Evolutionary conservation across 371 early-diverging fungal species (phyloP).

Genomic region (Choanephora cucurbitarum): DNA sequence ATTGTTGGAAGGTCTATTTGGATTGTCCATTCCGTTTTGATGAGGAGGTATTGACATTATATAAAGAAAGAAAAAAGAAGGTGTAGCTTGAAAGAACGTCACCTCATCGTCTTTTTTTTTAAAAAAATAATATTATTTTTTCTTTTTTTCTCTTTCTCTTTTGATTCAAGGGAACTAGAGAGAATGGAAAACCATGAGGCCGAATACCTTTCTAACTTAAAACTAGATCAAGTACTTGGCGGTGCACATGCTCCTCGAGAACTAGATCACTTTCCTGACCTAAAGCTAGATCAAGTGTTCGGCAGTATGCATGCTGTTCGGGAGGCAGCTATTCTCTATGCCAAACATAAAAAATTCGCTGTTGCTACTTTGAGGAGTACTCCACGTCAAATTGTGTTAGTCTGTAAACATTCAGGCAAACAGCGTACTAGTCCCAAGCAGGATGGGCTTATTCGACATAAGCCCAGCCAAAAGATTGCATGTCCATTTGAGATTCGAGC

Average conservation of each 20-base stretch:
- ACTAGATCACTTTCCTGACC: too few relatives aligned
- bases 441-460: constrained; percentile 5
- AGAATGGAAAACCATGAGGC: background rate
- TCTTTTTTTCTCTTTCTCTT: background rate
- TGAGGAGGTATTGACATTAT: background rate
- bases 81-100: too few relatives aligned
- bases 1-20: constrained; percentile 26
- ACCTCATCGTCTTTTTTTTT: background rate
- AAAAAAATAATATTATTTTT: background rate
- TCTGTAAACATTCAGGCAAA: constrained; percentile 19
- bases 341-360: constrained; percentile 21
- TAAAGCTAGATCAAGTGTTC: constrained; percentile 2
- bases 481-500: constrained; percentile 23
- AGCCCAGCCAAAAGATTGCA: constrained; percentile 13
- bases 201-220: too few relatives aligned
- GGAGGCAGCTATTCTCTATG: constrained; percentile 20
- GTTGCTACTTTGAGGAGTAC: constrained; percentile 20
- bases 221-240: too few relatives aligned
- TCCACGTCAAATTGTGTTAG: constrained; percentile 11
- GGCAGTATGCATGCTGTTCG: constrained; percentile 12
- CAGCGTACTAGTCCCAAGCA: background rate
- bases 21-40: constrained; percentile 6
- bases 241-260: too few relatives aligned
- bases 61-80: background rate
- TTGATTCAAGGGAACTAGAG: background rate